Evolutionary conservation across 2,329 filamentous ascomycete genomes (phyloP).

Genomic region (Penicillium glabrum): DNA sequence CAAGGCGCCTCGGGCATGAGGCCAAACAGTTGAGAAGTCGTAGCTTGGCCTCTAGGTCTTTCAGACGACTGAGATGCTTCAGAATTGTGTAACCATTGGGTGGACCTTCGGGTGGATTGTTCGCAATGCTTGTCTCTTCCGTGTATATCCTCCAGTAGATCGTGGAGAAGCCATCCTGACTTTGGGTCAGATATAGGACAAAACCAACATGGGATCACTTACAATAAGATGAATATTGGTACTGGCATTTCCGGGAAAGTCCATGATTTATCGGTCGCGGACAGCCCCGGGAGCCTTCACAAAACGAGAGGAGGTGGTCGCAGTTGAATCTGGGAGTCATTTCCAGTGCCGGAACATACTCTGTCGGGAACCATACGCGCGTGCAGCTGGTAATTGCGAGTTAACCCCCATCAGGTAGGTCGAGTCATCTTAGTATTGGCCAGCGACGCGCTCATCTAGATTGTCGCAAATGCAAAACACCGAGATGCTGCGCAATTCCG

Average conservation of each 20-base stretch:
- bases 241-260: conserved; percentile 43
- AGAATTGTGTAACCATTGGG: conserved; percentile 39
- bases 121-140: conserved; percentile 34
- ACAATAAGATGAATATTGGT: conserved; percentile 46
- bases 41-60: conserved; percentile 38
- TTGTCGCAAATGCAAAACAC: conserved; percentile 10
- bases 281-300: conserved; percentile 28
- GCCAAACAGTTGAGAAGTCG: conserved; percentile 39
- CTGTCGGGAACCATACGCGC: conserved; percentile 20
- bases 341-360: conserved; percentile 26
- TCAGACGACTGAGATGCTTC: conserved; percentile 40
- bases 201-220: conserved; percentile 18
- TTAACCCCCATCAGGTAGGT: conserved; percentile 15
- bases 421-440: conserved; percentile 11
- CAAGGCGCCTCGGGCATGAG: conserved; percentile 38
- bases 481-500: conserved; percentile 21
- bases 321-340: conserved; percentile 32
- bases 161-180: conserved; percentile 43
- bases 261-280: conserved; percentile 37
- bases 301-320: conserved; percentile 26
- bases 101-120: conserved; percentile 30
- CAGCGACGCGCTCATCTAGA: conserved; percentile 4
- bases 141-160: conserved; percentile 46
- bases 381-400: conserved; percentile 20
- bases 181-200: conserved; percentile 19